Evolutionary conservation across 129 eudicot species (phyloP), one percentile per base, ranked within the genome.

Genomic region (Solidago caesia): DNA sequence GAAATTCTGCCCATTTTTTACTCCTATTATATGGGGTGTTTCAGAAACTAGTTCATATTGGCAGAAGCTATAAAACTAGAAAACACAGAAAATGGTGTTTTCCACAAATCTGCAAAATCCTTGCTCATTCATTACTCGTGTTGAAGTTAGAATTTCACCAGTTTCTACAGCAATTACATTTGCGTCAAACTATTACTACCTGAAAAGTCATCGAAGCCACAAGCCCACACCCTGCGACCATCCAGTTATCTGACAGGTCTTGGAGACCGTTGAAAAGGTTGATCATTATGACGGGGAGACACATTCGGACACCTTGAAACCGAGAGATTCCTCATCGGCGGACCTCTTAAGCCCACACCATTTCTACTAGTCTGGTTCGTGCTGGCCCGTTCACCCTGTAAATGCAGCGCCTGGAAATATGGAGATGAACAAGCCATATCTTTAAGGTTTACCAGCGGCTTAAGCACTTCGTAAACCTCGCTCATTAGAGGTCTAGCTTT

Each of bases 371-470:
- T 72, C n/a, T 41, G 75, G 64, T 62, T 75, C 6, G 80, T 60
- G 44, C 68, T 56, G 14, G 14, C 33, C n/a, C 86, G 83, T 14
- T 83, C 92, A 44, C 88, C 69, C 65, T 84, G 75, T 75, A 77
- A 46, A 43, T 69, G 79, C 88, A 88, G 74, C 14, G 88, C 87
- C 82, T 88, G 88, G 72, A 85, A 91, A 72, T 85, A 81, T 12
- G 91, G 79, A 14, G 91, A 84, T 0, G 94, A 86, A 80, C 86
- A 82, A 2, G 94, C 94, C 91, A 91, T 84, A 55, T 91, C 97
- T 73, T 84, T 88, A n/a, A 91, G 86, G 64, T 84, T 71, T 16
- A 86, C 85, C 8, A 91, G 86, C 27, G 94, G 94, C 77, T 82
- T 85, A 42, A 87, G 26, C 42, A 75, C 86, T 75, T 83, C 84